Evolutionary conservation across 148 eudicot species (phyloP).

Genomic region (Persicaria maculosa): DNA sequence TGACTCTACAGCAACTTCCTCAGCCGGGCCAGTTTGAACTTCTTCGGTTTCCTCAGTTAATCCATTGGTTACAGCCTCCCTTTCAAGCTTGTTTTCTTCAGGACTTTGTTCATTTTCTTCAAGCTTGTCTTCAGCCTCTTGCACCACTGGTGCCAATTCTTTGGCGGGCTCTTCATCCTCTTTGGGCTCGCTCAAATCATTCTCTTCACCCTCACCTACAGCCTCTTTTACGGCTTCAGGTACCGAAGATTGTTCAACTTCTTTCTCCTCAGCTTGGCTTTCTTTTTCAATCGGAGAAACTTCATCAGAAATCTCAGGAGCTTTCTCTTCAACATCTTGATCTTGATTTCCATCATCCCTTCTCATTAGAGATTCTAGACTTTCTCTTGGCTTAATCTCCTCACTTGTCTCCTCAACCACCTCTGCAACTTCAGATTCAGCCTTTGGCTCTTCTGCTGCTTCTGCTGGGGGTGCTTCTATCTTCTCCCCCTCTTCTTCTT

Average conservation of each 20-base stretch:
- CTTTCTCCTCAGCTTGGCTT: constrained; percentile 17
- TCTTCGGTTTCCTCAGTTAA: not conserved
- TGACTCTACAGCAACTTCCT: constrained; percentile 23
- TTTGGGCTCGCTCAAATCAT: not conserved
- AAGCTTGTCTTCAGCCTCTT: constrained; percentile 13
- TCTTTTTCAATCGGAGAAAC: not conserved
- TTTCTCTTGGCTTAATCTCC: constrained; percentile 22
- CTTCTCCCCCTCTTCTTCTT: not conserved
- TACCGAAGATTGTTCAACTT: not conserved
- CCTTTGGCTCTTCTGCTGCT: not conserved
- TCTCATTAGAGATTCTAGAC: constrained; percentile 5
- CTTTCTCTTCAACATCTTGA: constrained; percentile 1
- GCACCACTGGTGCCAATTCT: constrained; percentile 18
- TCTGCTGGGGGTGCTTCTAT: constrained; percentile 9
- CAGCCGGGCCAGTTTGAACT: not conserved
- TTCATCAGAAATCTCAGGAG: not conserved
- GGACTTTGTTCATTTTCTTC: not conserved
- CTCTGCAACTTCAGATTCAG: not conserved
- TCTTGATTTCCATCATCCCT: constrained; percentile 18
- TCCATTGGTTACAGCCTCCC: constrained; percentile 13
- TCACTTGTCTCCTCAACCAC: constrained; percentile 8
- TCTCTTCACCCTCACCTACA: not conserved
- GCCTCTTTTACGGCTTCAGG: too few species aligned
- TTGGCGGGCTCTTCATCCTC: constrained; percentile 22
- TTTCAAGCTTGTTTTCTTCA: constrained; percentile 8